Percentiles rank a stretch among this genome's conserved stretches.
phyloP scores from a whole-genome alignment of 805 yeast genomes.

The Kodamaea kaohsiungensis region DNA sequence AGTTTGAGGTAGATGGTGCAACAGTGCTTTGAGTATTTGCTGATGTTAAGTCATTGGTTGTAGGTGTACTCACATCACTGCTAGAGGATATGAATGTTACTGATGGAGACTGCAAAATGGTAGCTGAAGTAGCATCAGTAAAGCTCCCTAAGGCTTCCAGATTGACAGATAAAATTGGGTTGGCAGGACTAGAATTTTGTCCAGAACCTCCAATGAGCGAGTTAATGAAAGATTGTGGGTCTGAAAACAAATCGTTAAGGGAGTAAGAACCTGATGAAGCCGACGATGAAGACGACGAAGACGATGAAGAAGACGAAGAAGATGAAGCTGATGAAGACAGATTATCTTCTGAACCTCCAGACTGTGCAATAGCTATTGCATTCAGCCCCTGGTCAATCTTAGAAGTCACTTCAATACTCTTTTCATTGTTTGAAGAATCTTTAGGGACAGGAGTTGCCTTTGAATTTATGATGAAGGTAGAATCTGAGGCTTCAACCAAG shows the following conservation, averaged over 20 bases:
- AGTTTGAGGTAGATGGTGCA: not conserved
- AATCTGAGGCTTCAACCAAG: not conserved
- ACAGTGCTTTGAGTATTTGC: not conserved
- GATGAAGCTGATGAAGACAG: not conserved
- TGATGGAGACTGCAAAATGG: not conserved
- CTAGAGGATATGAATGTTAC: not conserved
- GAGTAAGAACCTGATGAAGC: not conserved
- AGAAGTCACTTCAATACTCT: not conserved
- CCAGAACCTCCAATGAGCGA: not conserved
- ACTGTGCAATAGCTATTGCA: not conserved
- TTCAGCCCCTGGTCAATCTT: too few species aligned
- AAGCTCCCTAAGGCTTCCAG: too few species aligned
- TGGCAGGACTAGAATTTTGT: not conserved
- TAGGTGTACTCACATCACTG: not conserved
- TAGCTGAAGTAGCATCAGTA: not conserved
- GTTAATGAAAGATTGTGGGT: not conserved
- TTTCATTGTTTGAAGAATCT: not conserved
- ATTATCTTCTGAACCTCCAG: not conserved
- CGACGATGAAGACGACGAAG: not conserved
- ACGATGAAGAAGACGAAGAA: too few species aligned
- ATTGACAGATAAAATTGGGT: too few species aligned
- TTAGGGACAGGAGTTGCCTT: not conserved
- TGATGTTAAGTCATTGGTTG: not conserved
- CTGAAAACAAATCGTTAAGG: not conserved
- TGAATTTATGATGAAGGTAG: not conserved